Percentiles rank a stretch among this genome's conserved stretches.
These are phyloP conservation scores for Aschersonia sp. DNA, from an alignment of 2,329 filamentous ascomycete genomes.

Conservation along the genomic window DNA sequence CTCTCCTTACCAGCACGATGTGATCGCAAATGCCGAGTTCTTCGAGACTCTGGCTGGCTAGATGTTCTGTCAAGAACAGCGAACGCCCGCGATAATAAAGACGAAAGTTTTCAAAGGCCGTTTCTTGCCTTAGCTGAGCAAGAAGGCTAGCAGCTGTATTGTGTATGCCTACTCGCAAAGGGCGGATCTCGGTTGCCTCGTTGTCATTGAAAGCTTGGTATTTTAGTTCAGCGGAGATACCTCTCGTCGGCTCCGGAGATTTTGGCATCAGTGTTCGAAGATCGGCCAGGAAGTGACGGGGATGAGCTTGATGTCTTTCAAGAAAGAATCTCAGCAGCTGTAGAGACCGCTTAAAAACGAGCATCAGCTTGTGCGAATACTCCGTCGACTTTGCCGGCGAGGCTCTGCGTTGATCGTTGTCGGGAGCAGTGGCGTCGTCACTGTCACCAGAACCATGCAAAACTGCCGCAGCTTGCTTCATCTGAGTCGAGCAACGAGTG, in stretches of 20 bases:
- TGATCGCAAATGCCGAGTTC: constrained; percentile 54
- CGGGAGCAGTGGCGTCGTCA: constrained; percentile 11
- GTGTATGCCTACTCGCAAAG: constrained; percentile 50
- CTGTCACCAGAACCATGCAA: constrained; percentile 35
- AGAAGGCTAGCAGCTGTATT: constrained; percentile 61
- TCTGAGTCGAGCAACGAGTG: constrained; percentile 56
- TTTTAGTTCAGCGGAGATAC: constrained; percentile 51
- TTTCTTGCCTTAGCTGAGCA: constrained; percentile 50
- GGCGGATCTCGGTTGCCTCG: constrained; percentile 42
- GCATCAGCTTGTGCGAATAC: constrained; percentile 33
- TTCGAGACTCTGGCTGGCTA: constrained; percentile 46
- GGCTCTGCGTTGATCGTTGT: constrained; percentile 25
- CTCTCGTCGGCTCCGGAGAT: constrained; percentile 37
- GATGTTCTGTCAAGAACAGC: constrained; percentile 45
- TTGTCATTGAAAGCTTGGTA: constrained; percentile 61
- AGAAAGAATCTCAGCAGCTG: constrained; percentile 55
- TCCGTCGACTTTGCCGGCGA: constrained; percentile 34
- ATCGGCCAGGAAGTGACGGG: constrained; percentile 45
- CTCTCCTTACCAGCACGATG: constrained; percentile 50
- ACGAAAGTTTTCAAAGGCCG: constrained; percentile 63
- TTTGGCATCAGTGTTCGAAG: constrained; percentile 37
- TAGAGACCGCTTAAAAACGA: constrained; percentile 54
- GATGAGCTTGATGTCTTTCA: constrained; percentile 45
- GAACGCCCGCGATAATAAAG: constrained; percentile 55
- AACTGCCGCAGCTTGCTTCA: constrained; percentile 43